Evolutionary conservation across 805 yeast species (phyloP).

Genomic region (Clavispora asparagi): DNA sequence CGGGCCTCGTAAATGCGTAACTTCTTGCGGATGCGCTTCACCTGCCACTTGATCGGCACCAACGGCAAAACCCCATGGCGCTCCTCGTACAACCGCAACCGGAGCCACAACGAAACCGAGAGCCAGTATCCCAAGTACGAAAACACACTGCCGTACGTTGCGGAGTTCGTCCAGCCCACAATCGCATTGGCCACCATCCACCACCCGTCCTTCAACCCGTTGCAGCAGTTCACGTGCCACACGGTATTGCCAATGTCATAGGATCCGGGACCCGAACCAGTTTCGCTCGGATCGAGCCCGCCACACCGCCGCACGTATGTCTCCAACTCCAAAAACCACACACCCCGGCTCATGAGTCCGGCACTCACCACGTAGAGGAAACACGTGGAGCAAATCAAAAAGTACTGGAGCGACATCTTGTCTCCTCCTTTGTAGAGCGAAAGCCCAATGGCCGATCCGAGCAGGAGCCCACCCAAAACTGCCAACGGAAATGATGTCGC

Average conservation of each 20-base stretch:
- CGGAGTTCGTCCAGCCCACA: slow-evolving; percentile 43
- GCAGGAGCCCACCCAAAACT: slow-evolving; percentile 20
- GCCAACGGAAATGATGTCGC: slow-evolving; percentile 19
- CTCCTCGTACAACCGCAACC: slow-evolving; percentile 30
- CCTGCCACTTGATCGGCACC: slow-evolving; percentile 59
- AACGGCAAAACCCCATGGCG: slow-evolving; percentile 33
- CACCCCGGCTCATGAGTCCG: slow-evolving; percentile 40
- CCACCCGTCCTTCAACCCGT: slow-evolving; percentile 40
- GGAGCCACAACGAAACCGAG: slow-evolving; percentile 26
- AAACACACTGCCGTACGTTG: slow-evolving; percentile 40
- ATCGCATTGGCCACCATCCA: slow-evolving; percentile 45
- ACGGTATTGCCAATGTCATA: slow-evolving; percentile 36
- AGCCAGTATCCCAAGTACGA: slow-evolving; percentile 36
- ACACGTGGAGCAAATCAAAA: slow-evolving; percentile 34
- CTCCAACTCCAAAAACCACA: slow-evolving; percentile 41
- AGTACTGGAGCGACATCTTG: slow-evolving; percentile 37
- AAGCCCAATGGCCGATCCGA: slow-evolving; percentile 32
- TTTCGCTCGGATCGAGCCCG: slow-evolving; percentile 39
- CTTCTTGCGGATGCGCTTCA: slow-evolving; percentile 44
- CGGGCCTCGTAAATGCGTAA: slow-evolving; percentile 12
- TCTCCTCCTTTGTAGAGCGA: slow-evolving; percentile 37
- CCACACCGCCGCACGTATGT: slow-evolving; percentile 33
- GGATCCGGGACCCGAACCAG: slow-evolving; percentile 43
- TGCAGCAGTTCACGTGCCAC: slow-evolving; percentile 46
- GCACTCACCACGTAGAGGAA: slow-evolving; percentile 41